Evolutionary conservation across 495 filamentous ascomycete species (phyloP), one percentile per base, ranked within the genome.

Genomic region (Xylaria sp.): DNA sequence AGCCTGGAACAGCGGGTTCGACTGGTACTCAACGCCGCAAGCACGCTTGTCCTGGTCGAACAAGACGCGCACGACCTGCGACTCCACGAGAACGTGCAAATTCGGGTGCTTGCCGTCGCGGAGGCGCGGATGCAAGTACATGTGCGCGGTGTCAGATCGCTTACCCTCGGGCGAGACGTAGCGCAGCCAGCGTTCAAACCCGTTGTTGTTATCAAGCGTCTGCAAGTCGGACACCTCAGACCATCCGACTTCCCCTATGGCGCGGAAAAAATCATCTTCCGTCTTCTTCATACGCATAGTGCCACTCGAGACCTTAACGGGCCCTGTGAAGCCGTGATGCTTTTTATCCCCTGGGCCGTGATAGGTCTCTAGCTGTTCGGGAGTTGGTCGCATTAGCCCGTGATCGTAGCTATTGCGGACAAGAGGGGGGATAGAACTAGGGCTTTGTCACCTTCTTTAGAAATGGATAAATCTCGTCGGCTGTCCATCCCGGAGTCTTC

Each of bases 41-140:
- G 87, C 87, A 66, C 77, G 71, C 33, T 80, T 84, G 9, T 78
- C 68, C 40, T 81, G 74, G 48, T 88, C 85, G 66, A 88, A 84
- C 19, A 88, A 66, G 6, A 89, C 82, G 2, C 85, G 83, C n/a
- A 81, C 71, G 21, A 89, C 86, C 17, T 82, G 84, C 37, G 81
- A 77, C 68, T 89, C 81, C 17, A 83, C 78, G 17, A 88, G 77
- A 19, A 89, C 82, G 69, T 88, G 86, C 0, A 89, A 80, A 57
- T 86, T 86, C 4, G 81, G 80, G 61, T 85, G 82, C 61, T 82
- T 76, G 19, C 82, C 81, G 67, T 83, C 81, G 55, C 79, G 75
- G 14, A 87, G 76, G n/a, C 74, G 78, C 1, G 85, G 84, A 53
- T 84, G 82, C 19, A 87, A 44, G 65, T 84, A 86, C 29, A 65